Evolutionary conservation across 176 grass and related monocot genomes (phyloP), one percentile per base, ranked within the genome.

Genomic region (Juncus inflexus): DNA sequence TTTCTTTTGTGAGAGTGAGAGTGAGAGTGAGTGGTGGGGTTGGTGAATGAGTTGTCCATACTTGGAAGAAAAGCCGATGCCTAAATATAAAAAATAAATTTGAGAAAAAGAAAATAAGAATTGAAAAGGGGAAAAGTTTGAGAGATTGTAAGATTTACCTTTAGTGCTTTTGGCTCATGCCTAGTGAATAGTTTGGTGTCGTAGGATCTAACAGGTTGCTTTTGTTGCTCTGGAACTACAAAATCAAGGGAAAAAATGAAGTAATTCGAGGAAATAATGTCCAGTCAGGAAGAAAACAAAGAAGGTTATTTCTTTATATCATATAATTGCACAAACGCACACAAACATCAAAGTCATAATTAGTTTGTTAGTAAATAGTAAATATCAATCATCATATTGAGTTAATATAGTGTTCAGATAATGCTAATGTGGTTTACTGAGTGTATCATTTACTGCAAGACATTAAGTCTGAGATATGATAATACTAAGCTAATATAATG

Each of bases 51-150:
- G 11, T 15, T 8, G 50, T 99, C 85, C 60, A 74, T 66, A 50
- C 67, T 80, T 58, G 94, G 80, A 52, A 90, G 69, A 52, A 90
- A 92, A 52, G 77, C 54, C 50, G 85, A 82, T 80, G 94, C 55
- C 94, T 99, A 16, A n/a, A 69, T 45, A 82, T 9, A 50, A 74
- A 60, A 58, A 43, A 76, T 35, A 19, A 52, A 49, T 36, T 16
- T 55, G 3, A 71, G 70, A 62, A 47, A 38, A 2, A 15, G 1
- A 55, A 47, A 37, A 69, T 64, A 42, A 75, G 40, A 71, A 70
- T 40, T 45, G 66, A 50, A 69, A 42, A 62, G 6, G 36, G 51
- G 19, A 42, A 50, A 67, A 10, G 5, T 28, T 61, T 35, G 15
- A 60, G 62, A 14, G 41, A 42, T 43, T 72, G 74, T 60, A n/a